Evolutionary conservation across 495 filamentous ascomycete genomes (phyloP).

Genomic region (Thermothielavioides terrestris): DNA sequence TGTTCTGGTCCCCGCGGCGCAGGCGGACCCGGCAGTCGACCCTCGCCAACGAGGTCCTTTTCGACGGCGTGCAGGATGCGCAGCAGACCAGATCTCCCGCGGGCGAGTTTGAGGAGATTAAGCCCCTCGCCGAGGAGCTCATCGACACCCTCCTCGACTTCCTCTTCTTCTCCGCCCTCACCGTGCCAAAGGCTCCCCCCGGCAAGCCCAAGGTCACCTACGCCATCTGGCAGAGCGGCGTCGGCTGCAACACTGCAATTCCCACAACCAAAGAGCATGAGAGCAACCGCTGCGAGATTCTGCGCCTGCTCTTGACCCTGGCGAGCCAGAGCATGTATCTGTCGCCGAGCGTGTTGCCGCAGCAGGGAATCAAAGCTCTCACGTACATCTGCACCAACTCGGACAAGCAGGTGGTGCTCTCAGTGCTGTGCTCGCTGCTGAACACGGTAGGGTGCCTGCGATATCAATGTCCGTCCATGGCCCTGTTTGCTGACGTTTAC

Average conservation of each 20-base stretch:
- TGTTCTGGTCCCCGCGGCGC: slow-evolving; percentile 80
- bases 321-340: slow-evolving; percentile 89
- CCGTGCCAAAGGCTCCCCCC: slow-evolving; percentile 56
- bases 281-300: slow-evolving; percentile 81
- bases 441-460: slow-evolving; percentile 67
- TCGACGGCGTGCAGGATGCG: slow-evolving; percentile 61
- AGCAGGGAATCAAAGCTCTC: slow-evolving; percentile 76
- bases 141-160: slow-evolving; percentile 86
- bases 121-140: slow-evolving; percentile 86
- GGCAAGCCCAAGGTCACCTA: slow-evolving; percentile 78
- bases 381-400: slow-evolving; percentile 79
- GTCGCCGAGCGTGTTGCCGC: slow-evolving; percentile 71
- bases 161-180: slow-evolving; percentile 86
- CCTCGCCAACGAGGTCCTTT: slow-evolving; percentile 63
- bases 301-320: slow-evolving; percentile 78
- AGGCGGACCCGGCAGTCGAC: slow-evolving; percentile 48
- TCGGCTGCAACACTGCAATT: slow-evolving; percentile 86
- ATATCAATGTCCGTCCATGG: no score
- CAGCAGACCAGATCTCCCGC: slow-evolving; percentile 43
- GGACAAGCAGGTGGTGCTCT: slow-evolving; percentile 87
- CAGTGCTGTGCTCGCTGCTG: slow-evolving; percentile 79
- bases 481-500: slow-evolving; percentile 14
- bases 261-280: slow-evolving; percentile 84
- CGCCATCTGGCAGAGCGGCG: slow-evolving; percentile 96
- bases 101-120: slow-evolving; percentile 69